Conservation (phyloP, 176 grass and related monocot genomes). For the Urochloa ruziziensis region DNA sequence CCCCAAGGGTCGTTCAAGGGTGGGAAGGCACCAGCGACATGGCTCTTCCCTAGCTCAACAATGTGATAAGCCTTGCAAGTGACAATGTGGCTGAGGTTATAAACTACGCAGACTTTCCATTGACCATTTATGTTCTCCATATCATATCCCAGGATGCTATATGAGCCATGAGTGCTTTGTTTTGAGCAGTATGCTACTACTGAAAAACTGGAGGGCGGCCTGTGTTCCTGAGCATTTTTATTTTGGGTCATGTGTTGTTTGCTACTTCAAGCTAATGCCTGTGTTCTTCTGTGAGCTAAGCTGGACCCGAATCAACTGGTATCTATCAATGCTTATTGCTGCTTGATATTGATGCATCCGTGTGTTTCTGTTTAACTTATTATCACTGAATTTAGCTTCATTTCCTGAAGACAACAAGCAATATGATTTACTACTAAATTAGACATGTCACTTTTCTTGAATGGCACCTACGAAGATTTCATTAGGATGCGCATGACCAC, state of each 20-base stretch:
- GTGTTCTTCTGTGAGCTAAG: neutral
- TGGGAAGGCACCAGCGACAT: neutral
- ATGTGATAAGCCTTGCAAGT: neutral
- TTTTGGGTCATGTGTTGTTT: neutral
- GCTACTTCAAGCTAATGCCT: neutral
- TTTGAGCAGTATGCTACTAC: neutral
- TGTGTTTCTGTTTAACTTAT: neutral
- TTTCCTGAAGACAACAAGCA: no score
- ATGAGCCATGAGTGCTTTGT: neutral
- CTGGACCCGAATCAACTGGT: neutral
- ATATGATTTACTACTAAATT: no score
- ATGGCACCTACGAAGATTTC: no score
- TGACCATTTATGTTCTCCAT: neutral
- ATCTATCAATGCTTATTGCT: neutral
- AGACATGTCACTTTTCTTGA: no score
- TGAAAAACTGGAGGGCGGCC: neutral
- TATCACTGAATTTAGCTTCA: neutral
- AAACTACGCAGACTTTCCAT: neutral
- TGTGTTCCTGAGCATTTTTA: neutral
- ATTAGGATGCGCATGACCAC: no score
- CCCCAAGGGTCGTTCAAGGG: neutral
- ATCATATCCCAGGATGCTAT: neutral
- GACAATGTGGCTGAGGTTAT: neutral
- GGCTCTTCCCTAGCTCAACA: conserved; percentile 2
- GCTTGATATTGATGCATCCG: neutral